These are phyloP conservation scores for Trypanosoma boissoni DNA, from an alignment of 208 protist species.

Conservation along the genomic window DNA sequence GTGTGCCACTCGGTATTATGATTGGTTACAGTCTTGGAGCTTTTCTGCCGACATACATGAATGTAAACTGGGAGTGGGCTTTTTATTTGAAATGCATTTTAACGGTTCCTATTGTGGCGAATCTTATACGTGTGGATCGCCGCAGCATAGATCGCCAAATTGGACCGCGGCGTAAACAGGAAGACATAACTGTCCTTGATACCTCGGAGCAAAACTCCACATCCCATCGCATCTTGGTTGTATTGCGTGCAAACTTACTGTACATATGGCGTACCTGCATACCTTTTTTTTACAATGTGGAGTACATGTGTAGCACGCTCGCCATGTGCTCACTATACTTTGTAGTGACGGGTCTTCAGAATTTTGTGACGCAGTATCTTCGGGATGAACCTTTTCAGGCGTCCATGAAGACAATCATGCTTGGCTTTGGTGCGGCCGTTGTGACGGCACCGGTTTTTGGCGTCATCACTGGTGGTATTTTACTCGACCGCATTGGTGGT, in stretches of 20 bases:
- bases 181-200: no score
- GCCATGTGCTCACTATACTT: conserved; percentile 91
- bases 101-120: conserved; percentile 66
- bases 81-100: conserved; percentile 82
- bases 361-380: conserved; percentile 92
- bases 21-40: conserved; percentile 81
- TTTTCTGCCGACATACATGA: conserved; percentile 54
- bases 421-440: conserved; percentile 74
- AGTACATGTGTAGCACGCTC: conserved; percentile 76
- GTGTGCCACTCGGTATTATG: conserved; percentile 91
- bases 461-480: conserved; percentile 75
- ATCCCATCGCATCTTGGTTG: conserved; percentile 11
- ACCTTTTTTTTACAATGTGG: conserved; percentile 45
- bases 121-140: conserved; percentile 46
- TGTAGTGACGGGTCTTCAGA: conserved; percentile 87
- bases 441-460: conserved; percentile 83
- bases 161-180: conserved; percentile 1
- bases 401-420: conserved; percentile 76
- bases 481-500: conserved; percentile 84
- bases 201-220: not conserved
- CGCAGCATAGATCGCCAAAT: conserved; percentile 48
- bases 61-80: conserved; percentile 68
- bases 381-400: conserved; percentile 71
- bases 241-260: conserved; percentile 12
- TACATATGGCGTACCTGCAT: conserved; percentile 22